These are phyloP conservation scores for Aspergillus pseudoviridinutans DNA, from an alignment of 2,329 filamentous ascomycete genomes.

Conservation along the genomic window DNA sequence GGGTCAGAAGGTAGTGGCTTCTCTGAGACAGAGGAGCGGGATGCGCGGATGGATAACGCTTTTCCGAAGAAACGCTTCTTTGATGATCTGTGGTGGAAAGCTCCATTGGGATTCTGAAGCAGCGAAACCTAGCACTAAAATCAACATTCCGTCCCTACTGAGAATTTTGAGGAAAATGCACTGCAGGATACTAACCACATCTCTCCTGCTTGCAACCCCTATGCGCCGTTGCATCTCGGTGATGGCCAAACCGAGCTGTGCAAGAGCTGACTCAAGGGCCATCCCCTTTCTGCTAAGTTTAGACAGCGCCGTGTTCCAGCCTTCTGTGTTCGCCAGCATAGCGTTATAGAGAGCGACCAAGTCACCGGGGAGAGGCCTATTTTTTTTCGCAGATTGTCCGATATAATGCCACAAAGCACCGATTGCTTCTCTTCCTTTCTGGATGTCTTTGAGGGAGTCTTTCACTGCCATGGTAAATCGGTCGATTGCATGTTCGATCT, in stretches of 20 bases:
- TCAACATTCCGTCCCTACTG: constrained; percentile 2
- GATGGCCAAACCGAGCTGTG: constrained; percentile 71
- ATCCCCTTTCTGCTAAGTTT: constrained; percentile 71
- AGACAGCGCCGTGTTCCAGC: constrained; percentile 78
- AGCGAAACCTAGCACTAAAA: constrained; percentile 18
- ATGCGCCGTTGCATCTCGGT: constrained; percentile 83
- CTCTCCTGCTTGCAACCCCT: constrained; percentile 74
- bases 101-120: constrained; percentile 7
- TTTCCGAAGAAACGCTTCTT: constrained; percentile 23
- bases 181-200: constrained; percentile 52
- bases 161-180: not conserved
- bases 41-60: constrained; percentile 3
- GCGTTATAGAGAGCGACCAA: constrained; percentile 74
- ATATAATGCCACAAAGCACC: constrained; percentile 75
- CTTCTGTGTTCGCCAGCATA: constrained; percentile 89
- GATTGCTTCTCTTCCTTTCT: constrained; percentile 71
- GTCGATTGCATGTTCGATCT: constrained; percentile 84
- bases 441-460: constrained; percentile 73
- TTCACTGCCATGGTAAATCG: constrained; percentile 72
- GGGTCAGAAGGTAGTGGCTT: constrained; percentile 33
- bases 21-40: constrained; percentile 10
- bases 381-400: constrained; percentile 58
- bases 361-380: constrained; percentile 55
- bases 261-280: constrained; percentile 64
- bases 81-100: constrained; percentile 18